Base-by-base conservation (phyloP, 2,329 filamentous ascomycete genomes). In the Botryotinia convoluta region DNA sequence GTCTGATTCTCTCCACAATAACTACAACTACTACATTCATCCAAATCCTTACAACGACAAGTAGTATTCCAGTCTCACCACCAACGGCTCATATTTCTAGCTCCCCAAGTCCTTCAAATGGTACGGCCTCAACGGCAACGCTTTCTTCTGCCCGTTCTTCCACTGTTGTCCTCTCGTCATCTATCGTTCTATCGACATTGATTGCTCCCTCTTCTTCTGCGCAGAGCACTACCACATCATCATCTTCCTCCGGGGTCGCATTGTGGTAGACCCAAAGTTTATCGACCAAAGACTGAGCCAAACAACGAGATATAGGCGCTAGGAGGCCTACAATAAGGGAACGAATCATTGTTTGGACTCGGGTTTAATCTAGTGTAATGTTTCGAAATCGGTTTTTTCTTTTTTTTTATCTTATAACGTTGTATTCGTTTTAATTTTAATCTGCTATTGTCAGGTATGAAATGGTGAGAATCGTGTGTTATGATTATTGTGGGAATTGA, bases 21-120 rank as follows among this genome's bases (percentile, higher is more conserved):
- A 72, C 62, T 12, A 69, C 62, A 20, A 72, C 63, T 12, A 60
- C 51, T 12, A 72, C 71, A 22, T 68, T 72, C 22, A 68, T 72
- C 12, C n/a, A 59, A n/a, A 48, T 32, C 16, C 59, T 60, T 29
- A 72, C 62, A n/a, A 42, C 39, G 20, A 68, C 29, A 16, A 42
- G 32, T 10, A 60, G 22, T 26, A 69, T 44, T 29, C 12, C 35
- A n/a, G 22, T 26, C 20, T 68, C 62, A 18, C 18, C 37, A 12
- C 29, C 63, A 14, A n/a, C 68, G 16, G 3, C 29, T 39, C 37
- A 29, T 22, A 6, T 32, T 39, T 26, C 59, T 16, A 61, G 29
- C 32, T 26, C 32, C 4, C 18, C 39, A 7, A 42, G 62, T 8
- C 9, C 26, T 51, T 29, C 22, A 4, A 48, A 60, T 26, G 26